phyloP scores from a whole-genome alignment of 108 stramenopile genomes.

The Nitzschia palea region DNA sequence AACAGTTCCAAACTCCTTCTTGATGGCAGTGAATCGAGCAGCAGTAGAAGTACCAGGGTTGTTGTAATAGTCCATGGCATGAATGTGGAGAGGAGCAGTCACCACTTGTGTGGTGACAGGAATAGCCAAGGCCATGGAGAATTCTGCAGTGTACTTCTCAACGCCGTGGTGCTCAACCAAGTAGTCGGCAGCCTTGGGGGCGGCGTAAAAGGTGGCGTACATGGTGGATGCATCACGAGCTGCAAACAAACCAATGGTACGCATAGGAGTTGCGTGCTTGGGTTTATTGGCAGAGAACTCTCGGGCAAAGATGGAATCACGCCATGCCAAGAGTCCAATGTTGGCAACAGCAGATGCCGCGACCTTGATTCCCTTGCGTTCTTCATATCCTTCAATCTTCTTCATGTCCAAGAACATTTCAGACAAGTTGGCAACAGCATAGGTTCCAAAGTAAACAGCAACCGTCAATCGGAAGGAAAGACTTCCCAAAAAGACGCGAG shows the following conservation, averaged over 20 bases:
- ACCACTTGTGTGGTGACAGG: conserved; percentile 32
- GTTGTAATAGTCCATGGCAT: conserved; percentile 43
- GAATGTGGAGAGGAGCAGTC: conserved; percentile 45
- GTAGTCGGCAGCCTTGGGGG: conserved; percentile 31
- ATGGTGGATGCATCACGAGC: conserved; percentile 40
- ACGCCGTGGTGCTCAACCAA: conserved; percentile 19
- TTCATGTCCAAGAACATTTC: conserved; percentile 33
- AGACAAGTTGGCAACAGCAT: conserved; percentile 41
- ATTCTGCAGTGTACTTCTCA: conserved; percentile 27
- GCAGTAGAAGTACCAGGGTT: conserved; percentile 24
- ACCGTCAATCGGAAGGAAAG: conserved; percentile 37
- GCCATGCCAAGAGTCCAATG: conserved; percentile 41
- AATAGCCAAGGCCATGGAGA: conserved; percentile 35
- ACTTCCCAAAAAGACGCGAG: conserved; percentile 25
- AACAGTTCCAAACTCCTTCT: conserved; percentile 31
- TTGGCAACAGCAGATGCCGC: conserved; percentile 30
- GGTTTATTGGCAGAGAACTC: conserved; percentile 3
- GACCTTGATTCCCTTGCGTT: conserved; percentile 38
- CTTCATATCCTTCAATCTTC: conserved; percentile 7
- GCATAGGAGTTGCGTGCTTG: conserved; percentile 26
- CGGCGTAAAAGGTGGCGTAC: conserved; percentile 42
- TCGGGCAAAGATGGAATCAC: conserved; percentile 41
- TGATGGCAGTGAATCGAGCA: conserved; percentile 30
- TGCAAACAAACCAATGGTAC: conserved; percentile 36
- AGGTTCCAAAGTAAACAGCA: conserved; percentile 45